Conservation (phyloP, 345 rosid species). For the Mangifera indica region DNA sequence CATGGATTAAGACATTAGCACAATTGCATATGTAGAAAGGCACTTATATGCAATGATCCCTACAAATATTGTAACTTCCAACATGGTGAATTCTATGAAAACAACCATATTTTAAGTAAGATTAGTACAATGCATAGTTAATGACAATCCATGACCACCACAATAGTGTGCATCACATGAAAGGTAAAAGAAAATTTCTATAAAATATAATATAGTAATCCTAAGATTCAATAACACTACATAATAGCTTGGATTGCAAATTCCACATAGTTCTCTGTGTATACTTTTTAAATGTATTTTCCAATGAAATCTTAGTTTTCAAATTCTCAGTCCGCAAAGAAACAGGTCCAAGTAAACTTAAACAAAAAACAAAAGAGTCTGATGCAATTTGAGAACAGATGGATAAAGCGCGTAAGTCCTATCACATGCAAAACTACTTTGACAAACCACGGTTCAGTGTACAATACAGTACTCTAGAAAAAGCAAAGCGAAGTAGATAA, state of each 20-base stretch:
- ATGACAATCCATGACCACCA: background rate
- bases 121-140: background rate
- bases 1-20: background rate
- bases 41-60: background rate
- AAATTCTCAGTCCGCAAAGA: background rate
- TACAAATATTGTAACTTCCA: background rate
- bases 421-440: background rate
- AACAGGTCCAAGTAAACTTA: background rate
- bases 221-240: background rate
- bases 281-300: background rate
- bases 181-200: background rate
- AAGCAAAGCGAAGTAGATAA: background rate
- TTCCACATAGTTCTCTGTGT: background rate
- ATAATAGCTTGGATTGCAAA: background rate
- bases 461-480: background rate
- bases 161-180: background rate
- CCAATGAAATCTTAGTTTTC: conserved; percentile 1
- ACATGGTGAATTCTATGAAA: background rate
- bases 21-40: background rate
- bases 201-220: background rate
- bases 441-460: background rate
- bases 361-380: background rate
- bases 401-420: background rate
- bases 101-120: background rate
- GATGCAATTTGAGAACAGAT: background rate